These are phyloP conservation scores for Sesbania bispinosa DNA, from an alignment of 306 rosid species.

Conservation along the genomic window DNA sequence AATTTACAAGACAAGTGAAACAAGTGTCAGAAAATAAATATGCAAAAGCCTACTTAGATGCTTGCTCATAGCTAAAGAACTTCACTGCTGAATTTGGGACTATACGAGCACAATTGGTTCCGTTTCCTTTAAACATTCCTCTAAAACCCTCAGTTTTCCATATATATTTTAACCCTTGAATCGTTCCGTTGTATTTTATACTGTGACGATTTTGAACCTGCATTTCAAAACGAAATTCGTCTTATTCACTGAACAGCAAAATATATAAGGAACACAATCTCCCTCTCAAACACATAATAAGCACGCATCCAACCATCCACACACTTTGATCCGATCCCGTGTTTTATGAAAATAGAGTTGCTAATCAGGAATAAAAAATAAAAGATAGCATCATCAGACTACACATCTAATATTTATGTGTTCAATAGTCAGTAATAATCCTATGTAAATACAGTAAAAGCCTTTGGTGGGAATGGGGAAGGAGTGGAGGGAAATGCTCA, in stretches of 20 bases:
- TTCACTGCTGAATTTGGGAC: slow-evolving; percentile 73
- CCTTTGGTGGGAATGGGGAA: no score
- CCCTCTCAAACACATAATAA: background rate
- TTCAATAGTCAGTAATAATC: background rate
- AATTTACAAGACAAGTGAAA: background rate
- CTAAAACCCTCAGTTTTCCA: slow-evolving; percentile 60
- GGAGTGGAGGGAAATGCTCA: no score
- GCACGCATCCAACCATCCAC: background rate
- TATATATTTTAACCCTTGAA: slow-evolving; percentile 62
- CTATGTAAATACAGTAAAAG: background rate
- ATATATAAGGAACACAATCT: background rate
- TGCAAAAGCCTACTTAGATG: slow-evolving; percentile 46
- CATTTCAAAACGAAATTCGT: slow-evolving; percentile 19
- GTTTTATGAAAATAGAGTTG: background rate
- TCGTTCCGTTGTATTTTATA: slow-evolving; percentile 55
- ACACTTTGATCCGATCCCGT: background rate
- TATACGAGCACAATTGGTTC: slow-evolving; percentile 76
- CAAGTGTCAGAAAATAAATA: background rate
- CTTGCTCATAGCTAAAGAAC: slow-evolving; percentile 69
- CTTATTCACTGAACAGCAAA: slow-evolving; percentile 16
- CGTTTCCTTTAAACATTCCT: slow-evolving; percentile 71
- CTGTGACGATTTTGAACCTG: slow-evolving; percentile 57
- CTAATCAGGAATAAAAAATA: background rate
- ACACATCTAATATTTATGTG: background rate
- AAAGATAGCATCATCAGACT: background rate